Percentiles rank a stretch among this genome's conserved stretches.
These are phyloP conservation scores for Neoscytalidium dimidiatum DNA, from an alignment of 2,329 filamentous ascomycete genomes.

Conservation along the genomic window DNA sequence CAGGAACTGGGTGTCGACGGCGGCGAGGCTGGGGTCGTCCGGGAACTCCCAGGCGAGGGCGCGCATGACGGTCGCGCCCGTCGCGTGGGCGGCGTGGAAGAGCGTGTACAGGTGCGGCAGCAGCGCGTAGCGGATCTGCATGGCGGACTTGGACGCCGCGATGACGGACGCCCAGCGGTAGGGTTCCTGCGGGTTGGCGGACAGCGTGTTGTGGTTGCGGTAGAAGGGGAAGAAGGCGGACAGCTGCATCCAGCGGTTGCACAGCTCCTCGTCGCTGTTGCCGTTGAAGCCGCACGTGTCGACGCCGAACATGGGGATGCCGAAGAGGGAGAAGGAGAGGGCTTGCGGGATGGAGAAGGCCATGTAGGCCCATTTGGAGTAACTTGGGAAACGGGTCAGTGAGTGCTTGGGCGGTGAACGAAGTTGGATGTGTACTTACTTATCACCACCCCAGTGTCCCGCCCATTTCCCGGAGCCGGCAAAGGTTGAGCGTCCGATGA, in stretches of 20 bases:
- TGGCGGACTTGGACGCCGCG: slow-evolving; percentile 65
- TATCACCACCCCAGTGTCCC: slow-evolving; percentile 80
- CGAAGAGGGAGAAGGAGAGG: slow-evolving; percentile 72
- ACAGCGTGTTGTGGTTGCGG: slow-evolving; percentile 71
- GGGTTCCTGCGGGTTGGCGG: slow-evolving; percentile 66
- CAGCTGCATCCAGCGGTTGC: slow-evolving; percentile 73
- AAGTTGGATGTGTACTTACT: slow-evolving; percentile 33
- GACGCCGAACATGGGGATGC: slow-evolving; percentile 73
- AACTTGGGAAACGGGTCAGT: slow-evolving; percentile 21
- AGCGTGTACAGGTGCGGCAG: slow-evolving; percentile 78
- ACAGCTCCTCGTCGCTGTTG: slow-evolving; percentile 69
- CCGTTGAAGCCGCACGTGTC: slow-evolving; percentile 67
- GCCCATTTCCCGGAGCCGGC: slow-evolving; percentile 73
- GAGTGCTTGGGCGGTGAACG: neutral
- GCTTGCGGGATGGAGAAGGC: slow-evolving; percentile 77
- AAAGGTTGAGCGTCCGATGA: slow-evolving; percentile 82
- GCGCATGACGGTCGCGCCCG: slow-evolving; percentile 70
- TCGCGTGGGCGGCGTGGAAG: slow-evolving; percentile 66
- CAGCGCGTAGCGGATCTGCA: slow-evolving; percentile 69
- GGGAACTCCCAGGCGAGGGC: slow-evolving; percentile 76
- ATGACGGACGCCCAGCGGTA: slow-evolving; percentile 68
- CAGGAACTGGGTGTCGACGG: slow-evolving; percentile 71
- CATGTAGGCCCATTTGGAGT: slow-evolving; percentile 71
- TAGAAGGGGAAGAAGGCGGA: slow-evolving; percentile 78
- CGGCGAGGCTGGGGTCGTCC: slow-evolving; percentile 66